Evolutionary conservation across 2,329 filamentous ascomycete species (phyloP), one percentile per base, ranked within the genome.

Genomic region (Phyllosticta citriasiana): DNA sequence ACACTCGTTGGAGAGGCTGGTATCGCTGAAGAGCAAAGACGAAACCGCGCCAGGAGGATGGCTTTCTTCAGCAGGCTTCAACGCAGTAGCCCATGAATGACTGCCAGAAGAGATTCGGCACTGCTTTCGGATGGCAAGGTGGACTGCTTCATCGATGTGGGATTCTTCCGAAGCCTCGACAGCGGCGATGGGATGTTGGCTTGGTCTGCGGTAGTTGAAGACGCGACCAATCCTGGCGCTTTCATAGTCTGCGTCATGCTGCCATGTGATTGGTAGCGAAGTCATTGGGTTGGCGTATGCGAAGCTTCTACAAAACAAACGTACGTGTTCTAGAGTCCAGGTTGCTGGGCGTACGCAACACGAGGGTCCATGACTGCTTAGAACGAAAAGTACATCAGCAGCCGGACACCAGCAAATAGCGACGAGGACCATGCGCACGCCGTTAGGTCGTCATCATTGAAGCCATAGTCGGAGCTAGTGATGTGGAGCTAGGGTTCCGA

Each of bases 21-120:
- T 81, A 10, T 72, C 69, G 40, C 72, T 63, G 64, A 73, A 76
- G 62, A 78, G 75, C 58, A 71, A 65, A 63, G 76, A 72, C 4
- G 69, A 52, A 1, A 78, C 61, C 1, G 73, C 65, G 1, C 76
- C 76, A 0, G 66, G 58, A 0, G 79, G 79, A 4, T 72, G 69
- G 1, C 70, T 68, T 16, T 75, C 68, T n/a, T 79, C 71, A 1
- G 76, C 65, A 0, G 66, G 65, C 27, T 68, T 67, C 2, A 80
- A 70, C 5, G 77, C 76, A 0, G 63, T 68, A 26, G 65, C 77
- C 76, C 77, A 80, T 62, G 71, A 74, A 63, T 82, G 79, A 0
- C 80, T 79, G 4, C 80, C 79, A 6, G 77, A 78, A 3, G 78
- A 78, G 1, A 81, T 69, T 2, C 76, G 72, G 63, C 68, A 72